phyloP scores from a whole-genome alignment of 345 rosid genomes.

The Boechera stricta region DNA sequence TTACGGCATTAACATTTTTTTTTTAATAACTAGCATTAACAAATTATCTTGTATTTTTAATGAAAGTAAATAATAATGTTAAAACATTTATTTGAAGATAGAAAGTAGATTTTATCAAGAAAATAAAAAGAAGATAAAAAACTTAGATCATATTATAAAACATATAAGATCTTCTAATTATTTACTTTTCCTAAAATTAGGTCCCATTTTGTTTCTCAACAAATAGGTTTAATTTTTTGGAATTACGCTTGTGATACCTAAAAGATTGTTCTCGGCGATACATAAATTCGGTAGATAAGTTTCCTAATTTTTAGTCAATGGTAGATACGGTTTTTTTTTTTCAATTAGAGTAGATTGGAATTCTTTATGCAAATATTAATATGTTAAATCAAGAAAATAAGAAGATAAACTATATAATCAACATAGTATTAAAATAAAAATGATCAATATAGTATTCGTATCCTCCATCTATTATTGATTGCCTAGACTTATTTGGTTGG shows the following conservation, averaged over 20 bases:
- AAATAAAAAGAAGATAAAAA: no score
- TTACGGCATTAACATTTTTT: background rate
- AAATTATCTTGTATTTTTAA: no score
- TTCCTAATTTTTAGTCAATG: conserved; percentile 20
- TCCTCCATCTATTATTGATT: background rate
- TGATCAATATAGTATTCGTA: background rate
- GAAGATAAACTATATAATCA: background rate
- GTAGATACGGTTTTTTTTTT: background rate
- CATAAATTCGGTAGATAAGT: background rate
- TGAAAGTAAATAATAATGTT: background rate
- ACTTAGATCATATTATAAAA: background rate
- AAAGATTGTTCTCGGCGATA: background rate
- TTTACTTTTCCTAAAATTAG: background rate
- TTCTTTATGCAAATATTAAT: background rate
- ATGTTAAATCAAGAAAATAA: background rate
- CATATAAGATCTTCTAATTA: background rate
- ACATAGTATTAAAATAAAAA: background rate
- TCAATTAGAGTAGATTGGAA: background rate
- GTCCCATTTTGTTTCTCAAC: background rate
- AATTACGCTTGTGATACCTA: background rate
- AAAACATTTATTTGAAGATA: background rate
- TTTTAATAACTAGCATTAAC: background rate
- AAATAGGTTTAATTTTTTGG: background rate
- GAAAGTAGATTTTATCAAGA: background rate
- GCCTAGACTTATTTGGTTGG: conserved; percentile 23